phyloP scores from a whole-genome alignment of 352 stramenopile species.

The Globisporangium sylvaticum region DNA sequence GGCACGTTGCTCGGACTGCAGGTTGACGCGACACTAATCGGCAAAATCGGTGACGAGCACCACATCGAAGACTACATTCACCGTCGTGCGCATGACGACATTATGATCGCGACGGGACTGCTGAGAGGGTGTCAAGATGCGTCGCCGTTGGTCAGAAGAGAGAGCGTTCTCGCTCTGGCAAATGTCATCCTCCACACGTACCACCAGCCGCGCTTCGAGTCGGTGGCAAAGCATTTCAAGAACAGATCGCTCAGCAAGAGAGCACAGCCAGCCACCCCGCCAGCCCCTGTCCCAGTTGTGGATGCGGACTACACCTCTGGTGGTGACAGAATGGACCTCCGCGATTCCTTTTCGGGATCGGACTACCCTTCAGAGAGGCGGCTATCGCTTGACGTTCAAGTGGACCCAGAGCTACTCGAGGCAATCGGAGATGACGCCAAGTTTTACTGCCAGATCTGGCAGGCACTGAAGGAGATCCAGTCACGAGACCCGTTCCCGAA shows the following conservation, averaged over 20 bases:
- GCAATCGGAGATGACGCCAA: constrained; percentile 59
- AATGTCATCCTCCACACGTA: constrained; percentile 86
- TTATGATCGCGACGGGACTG: constrained; percentile 65
- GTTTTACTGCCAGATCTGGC: constrained; percentile 87
- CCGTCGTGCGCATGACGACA: constrained; percentile 58
- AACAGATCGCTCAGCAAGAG: constrained; percentile 33
- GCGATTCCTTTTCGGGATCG: not conserved
- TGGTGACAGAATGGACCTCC: not conserved
- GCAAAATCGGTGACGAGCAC: constrained; percentile 40
- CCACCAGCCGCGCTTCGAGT: constrained; percentile 83
- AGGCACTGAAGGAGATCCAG: constrained; percentile 78
- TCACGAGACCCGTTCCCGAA: constrained; percentile 84
- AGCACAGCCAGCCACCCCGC: not conserved
- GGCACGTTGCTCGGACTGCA: constrained; percentile 88
- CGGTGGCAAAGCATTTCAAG: constrained; percentile 77
- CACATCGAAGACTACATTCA: constrained; percentile 59
- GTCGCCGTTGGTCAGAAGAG: constrained; percentile 77
- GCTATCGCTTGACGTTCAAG: constrained; percentile 26
- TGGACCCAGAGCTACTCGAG: constrained; percentile 39
- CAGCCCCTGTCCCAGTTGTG: constrained; percentile 1
- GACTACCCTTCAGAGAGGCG: constrained; percentile 1
- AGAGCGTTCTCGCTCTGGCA: constrained; percentile 81
- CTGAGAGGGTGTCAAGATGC: constrained; percentile 70
- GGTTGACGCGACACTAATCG: constrained; percentile 50
- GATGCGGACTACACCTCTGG: not conserved